Conservation (phyloP, 768 basidiomycete species). For the Leccinum obscurum region DNA sequence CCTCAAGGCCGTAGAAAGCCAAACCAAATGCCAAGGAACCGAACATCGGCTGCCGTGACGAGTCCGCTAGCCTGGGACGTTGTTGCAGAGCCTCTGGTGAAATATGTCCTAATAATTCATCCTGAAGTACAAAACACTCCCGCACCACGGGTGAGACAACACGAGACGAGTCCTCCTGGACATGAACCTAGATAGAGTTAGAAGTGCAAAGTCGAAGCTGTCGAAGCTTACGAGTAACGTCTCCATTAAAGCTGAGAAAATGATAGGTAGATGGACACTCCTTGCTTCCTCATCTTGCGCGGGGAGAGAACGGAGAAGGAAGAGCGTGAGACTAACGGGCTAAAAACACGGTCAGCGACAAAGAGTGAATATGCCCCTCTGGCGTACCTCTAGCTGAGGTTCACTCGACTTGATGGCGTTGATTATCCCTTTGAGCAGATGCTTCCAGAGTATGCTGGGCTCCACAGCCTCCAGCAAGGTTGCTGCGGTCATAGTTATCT, state of each 20-base stretch:
- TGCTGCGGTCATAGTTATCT: conserved; percentile 81
- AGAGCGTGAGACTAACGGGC: conserved; percentile 68
- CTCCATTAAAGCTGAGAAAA: conserved; percentile 71
- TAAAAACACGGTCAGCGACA: conserved; percentile 30
- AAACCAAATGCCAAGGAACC: conserved; percentile 58
- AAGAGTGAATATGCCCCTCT: neutral
- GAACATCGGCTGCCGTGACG: conserved; percentile 34
- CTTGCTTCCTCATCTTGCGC: conserved; percentile 86
- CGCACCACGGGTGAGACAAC: conserved; percentile 38
- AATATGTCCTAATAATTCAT: conserved; percentile 53
- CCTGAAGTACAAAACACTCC: conserved; percentile 49
- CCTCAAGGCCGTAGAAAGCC: conserved; percentile 56
- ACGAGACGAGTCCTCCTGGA: conserved; percentile 38
- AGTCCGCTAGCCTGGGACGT: conserved; percentile 47
- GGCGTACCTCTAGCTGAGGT: conserved; percentile 47
- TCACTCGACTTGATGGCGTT: conserved; percentile 50
- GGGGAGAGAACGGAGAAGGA: conserved; percentile 72
- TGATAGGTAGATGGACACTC: conserved; percentile 75
- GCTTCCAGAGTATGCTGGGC: conserved; percentile 84
- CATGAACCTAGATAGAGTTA: conserved; percentile 33
- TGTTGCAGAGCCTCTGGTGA: conserved; percentile 50
- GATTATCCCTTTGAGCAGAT: conserved; percentile 60
- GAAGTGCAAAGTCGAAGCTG: neutral
- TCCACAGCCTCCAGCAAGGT: conserved; percentile 93
- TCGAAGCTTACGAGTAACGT: conserved; percentile 51